Evolutionary conservation across 139 green algal genomes (phyloP).

Genomic region (Coelastrella sp.): DNA sequence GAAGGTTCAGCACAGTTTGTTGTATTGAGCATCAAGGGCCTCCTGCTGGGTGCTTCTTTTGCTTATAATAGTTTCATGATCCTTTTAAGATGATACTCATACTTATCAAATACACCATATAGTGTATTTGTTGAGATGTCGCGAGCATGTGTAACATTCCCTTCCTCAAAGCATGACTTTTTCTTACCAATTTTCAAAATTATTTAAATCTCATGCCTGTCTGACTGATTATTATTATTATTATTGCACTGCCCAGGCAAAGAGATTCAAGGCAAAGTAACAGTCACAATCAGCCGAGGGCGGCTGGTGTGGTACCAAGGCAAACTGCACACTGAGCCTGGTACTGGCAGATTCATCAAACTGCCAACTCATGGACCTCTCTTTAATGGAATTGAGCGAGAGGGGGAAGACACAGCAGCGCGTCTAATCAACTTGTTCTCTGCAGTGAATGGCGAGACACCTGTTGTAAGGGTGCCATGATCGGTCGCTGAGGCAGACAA

Average conservation of each 20-base stretch:
- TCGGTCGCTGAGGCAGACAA: not conserved
- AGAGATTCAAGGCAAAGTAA: slow-evolving; percentile 70
- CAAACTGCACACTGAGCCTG: slow-evolving; percentile 71
- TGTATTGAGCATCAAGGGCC: too few relatives aligned
- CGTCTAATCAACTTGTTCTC: slow-evolving; percentile 18
- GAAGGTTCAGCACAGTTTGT: too few relatives aligned
- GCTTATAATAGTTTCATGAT: too few relatives aligned
- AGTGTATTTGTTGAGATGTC: too few relatives aligned
- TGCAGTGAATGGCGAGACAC: not conserved
- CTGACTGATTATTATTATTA: too few relatives aligned
- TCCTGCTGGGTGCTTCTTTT: not conserved
- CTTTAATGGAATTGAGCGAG: slow-evolving; percentile 68
- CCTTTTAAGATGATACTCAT: too few relatives aligned
- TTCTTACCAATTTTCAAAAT: too few relatives aligned
- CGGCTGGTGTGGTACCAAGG: slow-evolving; percentile 88
- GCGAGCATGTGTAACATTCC: too few relatives aligned
- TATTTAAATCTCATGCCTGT: not conserved
- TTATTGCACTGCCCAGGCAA: slow-evolving; percentile 31
- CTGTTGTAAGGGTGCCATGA: not conserved
- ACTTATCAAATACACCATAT: too few relatives aligned
- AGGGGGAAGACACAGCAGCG: not conserved
- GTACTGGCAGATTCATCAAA: slow-evolving; percentile 78
- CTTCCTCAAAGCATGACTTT: too few relatives aligned
- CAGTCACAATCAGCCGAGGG: slow-evolving; percentile 89
- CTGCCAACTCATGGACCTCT: slow-evolving; percentile 67